Evolutionary conservation across 768 basidiomycete species (phyloP).

Genomic region (Mycena pura): DNA sequence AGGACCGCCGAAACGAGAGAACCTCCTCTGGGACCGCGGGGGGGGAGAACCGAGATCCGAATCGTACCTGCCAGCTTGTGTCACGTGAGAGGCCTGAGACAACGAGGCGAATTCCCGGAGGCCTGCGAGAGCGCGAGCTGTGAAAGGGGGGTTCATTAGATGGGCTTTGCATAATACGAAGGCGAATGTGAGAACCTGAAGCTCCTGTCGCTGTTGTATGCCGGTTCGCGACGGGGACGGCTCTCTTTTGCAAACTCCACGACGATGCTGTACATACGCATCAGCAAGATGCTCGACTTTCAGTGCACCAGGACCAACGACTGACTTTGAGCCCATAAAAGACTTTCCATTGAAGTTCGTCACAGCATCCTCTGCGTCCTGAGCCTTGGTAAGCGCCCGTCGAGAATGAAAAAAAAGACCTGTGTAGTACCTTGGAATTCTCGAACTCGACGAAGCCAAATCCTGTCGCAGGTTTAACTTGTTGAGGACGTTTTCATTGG

Average conservation of each 20-base stretch:
- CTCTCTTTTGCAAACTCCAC: conserved; percentile 97
- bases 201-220: conserved; percentile 65
- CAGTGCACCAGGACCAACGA: background rate
- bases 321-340: conserved; percentile 88
- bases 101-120: conserved; percentile 81
- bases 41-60: conserved; percentile 17
- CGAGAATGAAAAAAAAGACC: background rate
- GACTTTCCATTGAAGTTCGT: conserved; percentile 85
- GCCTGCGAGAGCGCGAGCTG: conserved; percentile 71
- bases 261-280: conserved; percentile 71
- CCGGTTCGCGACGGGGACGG: conserved; percentile 78
- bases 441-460: conserved; percentile 99
- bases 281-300: background rate
- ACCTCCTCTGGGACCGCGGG: conserved; percentile 13
- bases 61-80: conserved; percentile 98
- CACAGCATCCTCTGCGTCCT: conserved; percentile 97
- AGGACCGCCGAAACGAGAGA: conserved; percentile 18
- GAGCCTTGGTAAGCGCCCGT: conserved; percentile 19
- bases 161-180: background rate
- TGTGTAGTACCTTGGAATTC: conserved; percentile 64
- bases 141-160: conserved; percentile 25
- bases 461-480: conserved; percentile 55
- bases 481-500: conserved; percentile 31
- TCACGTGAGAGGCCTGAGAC: conserved; percentile 92
- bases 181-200: conserved; percentile 55